Base-by-base conservation (phyloP, 495 filamentous ascomycete genomes). In the Bryoglossum gracile region DNA sequence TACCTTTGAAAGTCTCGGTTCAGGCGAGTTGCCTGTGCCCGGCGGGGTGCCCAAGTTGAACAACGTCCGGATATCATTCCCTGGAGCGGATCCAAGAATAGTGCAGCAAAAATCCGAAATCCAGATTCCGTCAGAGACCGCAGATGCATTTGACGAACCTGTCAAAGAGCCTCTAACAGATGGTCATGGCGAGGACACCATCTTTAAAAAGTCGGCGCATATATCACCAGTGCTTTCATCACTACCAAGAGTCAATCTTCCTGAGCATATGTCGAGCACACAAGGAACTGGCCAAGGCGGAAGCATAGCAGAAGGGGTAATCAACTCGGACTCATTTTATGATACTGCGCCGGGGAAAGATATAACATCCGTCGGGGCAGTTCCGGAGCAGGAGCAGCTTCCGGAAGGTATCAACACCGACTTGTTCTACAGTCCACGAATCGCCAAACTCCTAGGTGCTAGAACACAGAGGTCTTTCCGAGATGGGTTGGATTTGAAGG, bases 351-450 rank as follows among this genome's bases (percentile, higher is more conserved):
- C 25, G 34, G 0, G 26, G 8, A 3, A 33, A 4, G n/a, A 35
- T 24, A 48, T 49, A 3, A 30, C 53, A 21, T 23, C 42, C 16
- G 43, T 24, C n/a, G 43, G 45, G 19, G 41, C 53, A 23, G 33
- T 43, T 19, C 42, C 51, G 9, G 42, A 46, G 25, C 62, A 71
- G 47, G 64, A 75, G 24, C 65, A 75, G 43, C 42, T 73, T 26
- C 65, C 75, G 11, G 74, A 82, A 24, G 77, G 77, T 32, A 67
- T 81, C 58, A 73, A 82, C 60, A 73, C 70, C 23, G 74, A 76
- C 50, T 59, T 85, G 4, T 86, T 86, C 56, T 72, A 75, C 18
- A 83, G 73, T 39, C 75, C 75, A 0, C 69, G 67, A 46, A 77
- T 84, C 10, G 77, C 81, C 21, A 68, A 70, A 38, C 68, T 77